phyloP scores from a whole-genome alignment of 805 yeast genomes.

The Metschnikowia koreensis region DNA sequence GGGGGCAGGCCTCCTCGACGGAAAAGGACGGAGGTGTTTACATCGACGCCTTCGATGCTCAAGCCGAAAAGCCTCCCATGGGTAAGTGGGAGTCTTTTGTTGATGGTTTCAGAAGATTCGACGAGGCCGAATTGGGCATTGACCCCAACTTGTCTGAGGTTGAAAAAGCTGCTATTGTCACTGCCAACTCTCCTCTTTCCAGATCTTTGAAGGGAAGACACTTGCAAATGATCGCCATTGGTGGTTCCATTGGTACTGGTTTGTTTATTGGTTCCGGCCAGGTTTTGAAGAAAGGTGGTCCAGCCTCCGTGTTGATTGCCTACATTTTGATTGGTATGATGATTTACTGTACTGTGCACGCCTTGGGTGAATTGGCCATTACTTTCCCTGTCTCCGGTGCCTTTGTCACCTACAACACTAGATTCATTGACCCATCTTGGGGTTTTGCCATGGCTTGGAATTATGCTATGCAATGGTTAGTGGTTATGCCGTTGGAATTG shows the following conservation, averaged over 20 bases:
- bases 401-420: conserved; percentile 23
- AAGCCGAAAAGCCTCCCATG: conserved; percentile 17
- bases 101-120: conserved; percentile 35
- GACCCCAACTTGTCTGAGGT: conserved; percentile 42
- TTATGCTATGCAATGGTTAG: conserved; percentile 38
- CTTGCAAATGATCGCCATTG: conserved; percentile 65
- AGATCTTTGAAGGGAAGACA: conserved; percentile 57
- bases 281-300: conserved; percentile 60
- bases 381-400: conserved; percentile 36
- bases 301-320: conserved; percentile 58
- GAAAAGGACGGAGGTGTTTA: conserved; percentile 41
- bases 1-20: conserved; percentile 28
- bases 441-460: conserved; percentile 32
- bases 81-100: conserved; percentile 19
- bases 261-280: conserved; percentile 62
- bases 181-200: conserved; percentile 58
- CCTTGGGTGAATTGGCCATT: conserved; percentile 67
- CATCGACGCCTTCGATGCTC: conserved; percentile 30
- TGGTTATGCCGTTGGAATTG: conserved; percentile 36
- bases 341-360: conserved; percentile 57
- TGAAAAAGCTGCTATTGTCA: conserved; percentile 46
- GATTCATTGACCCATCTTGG: conserved; percentile 25
- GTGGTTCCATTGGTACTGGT: conserved; percentile 70
- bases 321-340: conserved; percentile 56
- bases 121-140: conserved; percentile 37